Evolutionary conservation across 495 filamentous ascomycete genomes (phyloP).

Genomic region (Annulohypoxylon stygium): DNA sequence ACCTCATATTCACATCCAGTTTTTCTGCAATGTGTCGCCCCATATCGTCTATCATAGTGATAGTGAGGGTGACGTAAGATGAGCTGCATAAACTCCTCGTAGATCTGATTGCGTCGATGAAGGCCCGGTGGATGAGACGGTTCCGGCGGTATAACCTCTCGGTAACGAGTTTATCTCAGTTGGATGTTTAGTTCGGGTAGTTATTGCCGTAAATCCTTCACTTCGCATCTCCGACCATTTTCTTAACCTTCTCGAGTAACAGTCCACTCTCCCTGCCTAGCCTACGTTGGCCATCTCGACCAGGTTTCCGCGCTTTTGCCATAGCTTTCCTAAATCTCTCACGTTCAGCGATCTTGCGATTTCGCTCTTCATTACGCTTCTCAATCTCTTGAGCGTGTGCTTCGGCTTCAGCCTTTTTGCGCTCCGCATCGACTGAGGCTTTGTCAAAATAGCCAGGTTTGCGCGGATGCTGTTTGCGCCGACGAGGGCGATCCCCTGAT

Average conservation of each 20-base stretch:
- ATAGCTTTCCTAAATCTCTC: conserved; percentile 76
- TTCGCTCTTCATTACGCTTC: conserved; percentile 66
- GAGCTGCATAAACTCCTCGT: neutral
- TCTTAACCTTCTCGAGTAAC: conserved; percentile 83
- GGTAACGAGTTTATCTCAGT: neutral
- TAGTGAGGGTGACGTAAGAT: neutral
- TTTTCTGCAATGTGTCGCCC: neutral
- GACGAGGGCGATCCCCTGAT: conserved; percentile 31
- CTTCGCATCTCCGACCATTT: conserved; percentile 66
- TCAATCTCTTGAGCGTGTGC: conserved; percentile 69
- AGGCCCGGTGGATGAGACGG: neutral
- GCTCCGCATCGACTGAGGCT: conserved; percentile 77
- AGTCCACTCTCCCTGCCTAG: conserved; percentile 88
- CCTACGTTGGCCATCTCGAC: conserved; percentile 83
- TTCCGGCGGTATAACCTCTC: neutral
- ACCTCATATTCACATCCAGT: neutral
- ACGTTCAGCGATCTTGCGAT: conserved; percentile 68
- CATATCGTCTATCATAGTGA: neutral
- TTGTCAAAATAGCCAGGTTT: conserved; percentile 81
- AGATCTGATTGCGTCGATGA: neutral
- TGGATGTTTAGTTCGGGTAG: neutral
- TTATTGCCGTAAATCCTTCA: neutral
- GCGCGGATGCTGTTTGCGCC: conserved; percentile 55
- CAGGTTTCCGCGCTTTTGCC: conserved; percentile 80
- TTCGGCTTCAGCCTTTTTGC: conserved; percentile 73